Base-by-base conservation (phyloP, 345 rosid genomes). In the Pistacia integerrima region DNA sequence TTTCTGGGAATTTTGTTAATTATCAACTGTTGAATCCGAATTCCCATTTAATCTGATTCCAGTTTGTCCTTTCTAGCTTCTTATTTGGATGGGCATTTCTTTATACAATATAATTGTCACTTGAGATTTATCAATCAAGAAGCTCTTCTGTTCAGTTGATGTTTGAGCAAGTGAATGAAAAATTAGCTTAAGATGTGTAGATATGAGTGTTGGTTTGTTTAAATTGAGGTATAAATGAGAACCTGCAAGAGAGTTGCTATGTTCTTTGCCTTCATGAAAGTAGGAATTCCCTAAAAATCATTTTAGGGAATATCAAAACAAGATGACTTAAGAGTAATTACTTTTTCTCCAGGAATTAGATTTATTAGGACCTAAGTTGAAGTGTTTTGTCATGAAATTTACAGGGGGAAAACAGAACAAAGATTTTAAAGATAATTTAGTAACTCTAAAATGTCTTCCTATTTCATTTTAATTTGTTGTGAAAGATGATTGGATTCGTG, bases 1-100 rank as follows among this genome's bases (percentile, higher is more conserved):
- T 48, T 60, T 72, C 58, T 72, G 46, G 57, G 54, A 60, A 61
- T 44, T 69, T 5, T 54, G 35, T 35, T 36, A 12, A 70, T 56
- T 38, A 20, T 68, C 22, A 3, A 38, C 22, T 51, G 38, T 64
- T 64, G 38, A 67, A 49, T 28, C 58, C 36, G 14, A 67, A 46
- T 46, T 12, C 48, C 36, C 65, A 30, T 16, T 28, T 30, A 28
- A 28, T 11, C 65, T 5, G 55, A 67, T 68, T 68, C 44, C 41
- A 28, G 38, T 68, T 51, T 51, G 17, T 68, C 41, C 7, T 51
- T 68, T 49, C n/a, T 25, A 25, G 57, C 18, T 25, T 49, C 12
- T 49, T 67, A 48, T 48, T 41, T 28, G 6, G 11, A 41, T 58
- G 38, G 18, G 17, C 64, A 12, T 71, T 58, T 52, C 12, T 11